Conservation (phyloP, 2,329 filamentous ascomycete genomes). For the Ascochyta koolunga region DNA sequence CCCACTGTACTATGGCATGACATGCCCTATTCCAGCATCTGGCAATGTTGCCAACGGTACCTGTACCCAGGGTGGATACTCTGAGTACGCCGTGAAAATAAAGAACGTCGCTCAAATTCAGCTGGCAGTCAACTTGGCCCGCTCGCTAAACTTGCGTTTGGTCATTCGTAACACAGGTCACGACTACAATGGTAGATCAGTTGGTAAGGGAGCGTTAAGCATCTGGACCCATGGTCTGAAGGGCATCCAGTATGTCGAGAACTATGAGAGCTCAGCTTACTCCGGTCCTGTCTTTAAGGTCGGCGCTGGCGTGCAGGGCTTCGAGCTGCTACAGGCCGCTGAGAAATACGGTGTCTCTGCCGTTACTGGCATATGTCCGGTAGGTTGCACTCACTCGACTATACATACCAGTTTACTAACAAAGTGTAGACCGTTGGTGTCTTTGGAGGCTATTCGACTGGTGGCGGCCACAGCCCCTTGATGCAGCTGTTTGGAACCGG, state of each 20-base stretch:
- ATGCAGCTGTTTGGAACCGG: slow-evolving; percentile 53
- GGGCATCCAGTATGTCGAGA: slow-evolving; percentile 34
- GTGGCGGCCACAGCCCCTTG: slow-evolving; percentile 62
- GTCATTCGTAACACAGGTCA: slow-evolving; percentile 43
- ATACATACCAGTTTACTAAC: not conserved
- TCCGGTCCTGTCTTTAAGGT: slow-evolving; percentile 39
- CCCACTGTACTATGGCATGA: slow-evolving; percentile 39
- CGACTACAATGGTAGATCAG: slow-evolving; percentile 38
- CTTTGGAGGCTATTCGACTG: slow-evolving; percentile 49
- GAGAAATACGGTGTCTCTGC: slow-evolving; percentile 38
- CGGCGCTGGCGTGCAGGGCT: slow-evolving; percentile 41
- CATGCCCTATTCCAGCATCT: slow-evolving; percentile 29
- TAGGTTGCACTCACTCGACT: not conserved
- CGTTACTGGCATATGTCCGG: slow-evolving; percentile 46
- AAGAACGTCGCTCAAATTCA: slow-evolving; percentile 41
- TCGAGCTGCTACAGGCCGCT: slow-evolving; percentile 38
- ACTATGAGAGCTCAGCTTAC: slow-evolving; percentile 35
- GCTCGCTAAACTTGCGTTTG: slow-evolving; percentile 38
- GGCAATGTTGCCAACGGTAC: slow-evolving; percentile 26
- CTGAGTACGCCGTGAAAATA: slow-evolving; percentile 37
- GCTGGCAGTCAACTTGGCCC: slow-evolving; percentile 42
- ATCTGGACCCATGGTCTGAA: slow-evolving; percentile 42
- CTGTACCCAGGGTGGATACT: slow-evolving; percentile 40
- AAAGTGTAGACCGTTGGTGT: slow-evolving; percentile 56
- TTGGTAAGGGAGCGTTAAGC: slow-evolving; percentile 36